Evolutionary conservation across 768 basidiomycete species (phyloP).

Genomic region (Tubosaeta sp.): DNA sequence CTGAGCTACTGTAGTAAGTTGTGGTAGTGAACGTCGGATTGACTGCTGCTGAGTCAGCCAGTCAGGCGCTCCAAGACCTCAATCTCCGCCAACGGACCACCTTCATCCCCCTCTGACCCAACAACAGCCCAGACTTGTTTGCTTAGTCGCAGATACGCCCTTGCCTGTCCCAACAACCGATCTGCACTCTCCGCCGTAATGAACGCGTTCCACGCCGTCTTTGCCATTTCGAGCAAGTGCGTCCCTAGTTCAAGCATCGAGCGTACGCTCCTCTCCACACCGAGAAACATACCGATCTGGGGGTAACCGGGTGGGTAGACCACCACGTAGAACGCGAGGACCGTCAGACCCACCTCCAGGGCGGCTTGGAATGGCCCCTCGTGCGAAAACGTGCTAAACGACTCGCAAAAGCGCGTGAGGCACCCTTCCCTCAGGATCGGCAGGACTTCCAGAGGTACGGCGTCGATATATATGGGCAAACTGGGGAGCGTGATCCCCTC

Average conservation of each 20-base stretch:
- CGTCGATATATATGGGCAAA: slow-evolving; percentile 22
- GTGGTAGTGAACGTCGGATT: slow-evolving; percentile 1
- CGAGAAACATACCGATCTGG: slow-evolving; percentile 58
- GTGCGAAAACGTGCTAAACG: slow-evolving; percentile 68
- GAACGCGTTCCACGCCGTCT: slow-evolving; percentile 70
- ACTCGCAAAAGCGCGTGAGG: slow-evolving; percentile 53
- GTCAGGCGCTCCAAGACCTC: slow-evolving; percentile 39
- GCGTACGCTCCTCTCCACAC: background rate
- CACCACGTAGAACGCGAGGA: slow-evolving; percentile 63
- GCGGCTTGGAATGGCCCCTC: slow-evolving; percentile 55
- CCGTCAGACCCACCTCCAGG: slow-evolving; percentile 47
- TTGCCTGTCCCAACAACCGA: slow-evolving; percentile 27
- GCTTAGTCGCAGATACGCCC: slow-evolving; percentile 39
- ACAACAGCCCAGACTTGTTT: slow-evolving; percentile 41
- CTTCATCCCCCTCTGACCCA: slow-evolving; percentile 60
- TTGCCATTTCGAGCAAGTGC: slow-evolving; percentile 72
- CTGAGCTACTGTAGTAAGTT: slow-evolving; percentile 1
- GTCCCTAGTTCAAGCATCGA: slow-evolving; percentile 43
- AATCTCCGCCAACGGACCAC: slow-evolving; percentile 56
- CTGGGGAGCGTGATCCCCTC: slow-evolving; percentile 22
- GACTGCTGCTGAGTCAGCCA: slow-evolving; percentile 19
- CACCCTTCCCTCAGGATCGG: slow-evolving; percentile 54
- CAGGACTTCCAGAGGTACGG: slow-evolving; percentile 39
- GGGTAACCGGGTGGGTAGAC: slow-evolving; percentile 78
- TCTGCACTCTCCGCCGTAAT: slow-evolving; percentile 30